Percentiles rank a stretch among this genome's conserved stretches.
Conservation (phyloP, 179 eudicot species). For the Spergularia azorica region DNA sequence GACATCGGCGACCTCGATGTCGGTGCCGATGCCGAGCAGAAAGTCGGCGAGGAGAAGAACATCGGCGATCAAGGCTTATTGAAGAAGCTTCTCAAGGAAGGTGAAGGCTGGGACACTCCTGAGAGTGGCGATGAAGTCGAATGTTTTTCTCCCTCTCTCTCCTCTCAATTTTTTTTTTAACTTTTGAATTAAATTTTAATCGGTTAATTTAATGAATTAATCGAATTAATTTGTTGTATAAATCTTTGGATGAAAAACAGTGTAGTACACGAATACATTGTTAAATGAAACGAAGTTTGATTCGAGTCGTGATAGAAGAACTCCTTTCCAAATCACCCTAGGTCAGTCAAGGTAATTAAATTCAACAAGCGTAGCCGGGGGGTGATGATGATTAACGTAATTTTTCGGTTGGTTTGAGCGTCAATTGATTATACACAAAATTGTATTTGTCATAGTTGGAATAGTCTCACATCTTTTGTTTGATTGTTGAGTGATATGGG, state of each 20-base stretch:
- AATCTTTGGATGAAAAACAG: constrained; percentile 35
- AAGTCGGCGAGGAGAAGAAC: constrained; percentile 87
- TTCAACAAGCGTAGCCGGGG: no score
- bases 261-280: constrained; percentile 84
- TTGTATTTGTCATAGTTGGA: no score
- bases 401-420: no score
- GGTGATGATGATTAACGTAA: no score
- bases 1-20: constrained; percentile 35
- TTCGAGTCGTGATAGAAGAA: constrained; percentile 76
- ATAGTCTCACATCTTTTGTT: no score
- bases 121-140: constrained; percentile 81
- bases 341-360: constrained; percentile 85
- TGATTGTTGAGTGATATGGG: no score
- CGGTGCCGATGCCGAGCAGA: constrained; percentile 43
- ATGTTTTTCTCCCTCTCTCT: constrained; percentile 35
- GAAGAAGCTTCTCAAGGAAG: constrained; percentile 88
- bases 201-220: neutral
- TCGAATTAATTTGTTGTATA: neutral
- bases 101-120: constrained; percentile 82
- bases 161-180: neutral
- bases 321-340: constrained; percentile 78
- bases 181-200: neutral
- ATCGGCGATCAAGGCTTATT: constrained; percentile 65
- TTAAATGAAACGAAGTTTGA: constrained; percentile 86
- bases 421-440: no score